Percentiles rank a stretch among this genome's conserved stretches.
phyloP scores from a whole-genome alignment of 1,284 basidiomycete genomes.

The Papiliotrema laurentii region DNA sequence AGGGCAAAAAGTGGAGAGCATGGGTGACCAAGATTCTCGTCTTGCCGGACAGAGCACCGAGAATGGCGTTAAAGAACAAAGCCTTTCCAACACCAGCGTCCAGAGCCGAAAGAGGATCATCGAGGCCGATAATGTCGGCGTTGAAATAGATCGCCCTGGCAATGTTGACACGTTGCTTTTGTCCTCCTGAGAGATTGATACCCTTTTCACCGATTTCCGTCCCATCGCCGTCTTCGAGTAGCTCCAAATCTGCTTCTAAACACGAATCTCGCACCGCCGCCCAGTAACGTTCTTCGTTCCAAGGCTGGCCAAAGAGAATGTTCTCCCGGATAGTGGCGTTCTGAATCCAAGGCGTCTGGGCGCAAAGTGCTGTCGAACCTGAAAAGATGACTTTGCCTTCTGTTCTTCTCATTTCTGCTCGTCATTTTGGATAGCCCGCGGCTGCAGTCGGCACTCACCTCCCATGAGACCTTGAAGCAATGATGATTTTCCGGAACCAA shows the following conservation, averaged over 20 bases:
- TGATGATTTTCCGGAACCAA: slow-evolving; percentile 63
- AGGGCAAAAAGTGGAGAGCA: slow-evolving; percentile 49
- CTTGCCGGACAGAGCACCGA: slow-evolving; percentile 59
- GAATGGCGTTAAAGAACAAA: slow-evolving; percentile 75
- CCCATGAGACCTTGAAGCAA: slow-evolving; percentile 66
- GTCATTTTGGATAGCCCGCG: not conserved
- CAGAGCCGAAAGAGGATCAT: slow-evolving; percentile 72
- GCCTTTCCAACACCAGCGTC: slow-evolving; percentile 84
- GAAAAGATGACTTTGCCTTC: slow-evolving; percentile 61
- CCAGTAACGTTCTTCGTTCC: slow-evolving; percentile 73
- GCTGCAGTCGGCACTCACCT: slow-evolving; percentile 51
- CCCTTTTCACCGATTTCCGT: slow-evolving; percentile 89
- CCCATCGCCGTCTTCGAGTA: slow-evolving; percentile 73
- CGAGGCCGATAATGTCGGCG: slow-evolving; percentile 79
- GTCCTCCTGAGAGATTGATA: slow-evolving; percentile 46
- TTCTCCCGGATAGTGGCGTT: slow-evolving; percentile 70
- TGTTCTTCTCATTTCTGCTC: slow-evolving; percentile 64
- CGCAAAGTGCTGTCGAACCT: slow-evolving; percentile 67
- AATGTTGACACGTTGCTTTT: slow-evolving; percentile 54
- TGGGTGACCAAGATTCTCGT: slow-evolving; percentile 67
- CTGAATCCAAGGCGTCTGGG: slow-evolving; percentile 74
- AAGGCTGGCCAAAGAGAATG: slow-evolving; percentile 76
- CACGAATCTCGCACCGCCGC: slow-evolving; percentile 68
- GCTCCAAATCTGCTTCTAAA: slow-evolving; percentile 70
- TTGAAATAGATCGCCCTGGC: slow-evolving; percentile 80